These are phyloP conservation scores for Cadophora sp. DNA, from an alignment of 2,329 filamentous ascomycete genomes.

Conservation along the genomic window DNA sequence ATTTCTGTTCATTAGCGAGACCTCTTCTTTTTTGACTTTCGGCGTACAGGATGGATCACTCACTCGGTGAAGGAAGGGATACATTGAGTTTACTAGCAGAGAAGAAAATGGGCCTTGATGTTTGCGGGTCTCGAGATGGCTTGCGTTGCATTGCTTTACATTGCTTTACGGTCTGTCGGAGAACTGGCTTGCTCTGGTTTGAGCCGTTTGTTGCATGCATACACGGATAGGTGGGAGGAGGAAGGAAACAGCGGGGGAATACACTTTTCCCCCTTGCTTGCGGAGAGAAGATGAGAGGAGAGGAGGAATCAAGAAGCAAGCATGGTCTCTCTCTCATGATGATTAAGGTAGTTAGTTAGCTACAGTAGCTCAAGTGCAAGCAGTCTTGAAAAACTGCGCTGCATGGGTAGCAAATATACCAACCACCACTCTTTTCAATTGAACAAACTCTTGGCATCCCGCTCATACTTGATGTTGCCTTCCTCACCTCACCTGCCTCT, in stretches of 20 bases:
- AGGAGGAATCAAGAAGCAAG: no score
- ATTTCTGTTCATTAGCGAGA: slow-evolving; percentile 4
- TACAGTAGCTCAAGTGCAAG: no score
- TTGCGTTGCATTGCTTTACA: no score
- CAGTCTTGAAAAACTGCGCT: neutral
- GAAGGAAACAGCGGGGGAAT: no score
- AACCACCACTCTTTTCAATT: neutral
- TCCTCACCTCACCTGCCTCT: neutral
- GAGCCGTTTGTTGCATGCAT: neutral
- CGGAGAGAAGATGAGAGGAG: no score
- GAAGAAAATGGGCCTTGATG: no score
- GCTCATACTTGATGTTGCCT: neutral
- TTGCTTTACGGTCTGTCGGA: no score
- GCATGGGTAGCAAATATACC: slow-evolving; percentile 7
- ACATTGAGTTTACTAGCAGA: no score
- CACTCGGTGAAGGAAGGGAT: neutral
- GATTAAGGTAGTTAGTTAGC: no score
- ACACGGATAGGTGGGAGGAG: no score
- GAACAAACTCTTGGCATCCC: neutral
- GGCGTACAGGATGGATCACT: neutral
- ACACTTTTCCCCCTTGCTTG: no score
- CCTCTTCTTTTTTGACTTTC: neutral
- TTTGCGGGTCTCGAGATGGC: neutral
- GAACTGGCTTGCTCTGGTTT: neutral
- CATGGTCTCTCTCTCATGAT: no score